Conservation (phyloP, 345 rosid genomes). For the Trapa bicornis region DNA sequence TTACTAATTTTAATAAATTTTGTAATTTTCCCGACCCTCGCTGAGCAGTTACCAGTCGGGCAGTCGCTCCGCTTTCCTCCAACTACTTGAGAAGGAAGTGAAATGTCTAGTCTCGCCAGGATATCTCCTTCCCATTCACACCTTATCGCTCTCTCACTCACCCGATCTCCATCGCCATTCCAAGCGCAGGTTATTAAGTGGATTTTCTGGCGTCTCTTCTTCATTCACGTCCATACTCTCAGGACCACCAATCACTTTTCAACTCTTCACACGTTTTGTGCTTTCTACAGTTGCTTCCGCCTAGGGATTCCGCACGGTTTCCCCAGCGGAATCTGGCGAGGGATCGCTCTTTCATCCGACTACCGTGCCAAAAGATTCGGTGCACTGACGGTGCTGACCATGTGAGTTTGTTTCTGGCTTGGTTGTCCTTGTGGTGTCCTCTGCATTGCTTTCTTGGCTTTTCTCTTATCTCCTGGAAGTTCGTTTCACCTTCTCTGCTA, state of each 20-base stretch:
- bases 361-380: constrained; percentile 8
- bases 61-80: background rate
- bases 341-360: background rate
- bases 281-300: background rate
- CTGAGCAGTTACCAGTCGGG: background rate
- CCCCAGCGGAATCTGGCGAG: background rate
- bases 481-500: background rate
- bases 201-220: background rate
- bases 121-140: background rate
- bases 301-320: constrained; percentile 7
- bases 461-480: background rate
- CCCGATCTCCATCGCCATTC: background rate
- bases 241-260: background rate
- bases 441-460: background rate
- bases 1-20: too few relatives aligned
- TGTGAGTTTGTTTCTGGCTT: constrained; percentile 16
- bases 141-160: background rate
- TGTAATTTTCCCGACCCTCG: background rate
- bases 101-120: background rate
- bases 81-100: background rate
- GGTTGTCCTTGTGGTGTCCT: background rate
- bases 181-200: background rate
- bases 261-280: background rate
- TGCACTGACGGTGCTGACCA: constrained; percentile 13
- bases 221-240: background rate